Evolutionary conservation across 2,329 filamentous ascomycete species (phyloP), one percentile per base, ranked within the genome.

Genomic region (Trichophyton schoenleinii): DNA sequence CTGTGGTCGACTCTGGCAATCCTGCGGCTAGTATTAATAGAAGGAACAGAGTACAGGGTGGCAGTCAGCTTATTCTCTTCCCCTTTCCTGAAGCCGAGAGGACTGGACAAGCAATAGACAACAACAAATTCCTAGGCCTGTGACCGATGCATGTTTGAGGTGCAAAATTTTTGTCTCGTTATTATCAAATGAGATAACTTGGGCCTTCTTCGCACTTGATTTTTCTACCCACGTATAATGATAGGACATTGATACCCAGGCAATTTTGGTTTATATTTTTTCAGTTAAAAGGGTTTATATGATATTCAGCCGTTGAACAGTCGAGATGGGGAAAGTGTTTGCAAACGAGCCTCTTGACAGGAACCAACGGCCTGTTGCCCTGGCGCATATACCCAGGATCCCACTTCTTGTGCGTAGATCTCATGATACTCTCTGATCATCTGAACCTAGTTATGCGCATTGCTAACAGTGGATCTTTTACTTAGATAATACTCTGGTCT

Each of bases 401-500:
- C 22, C 55, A 1, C 55, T 58, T n/a, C 41, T 58, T 58, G 55
- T 58, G 42, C n/a, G 36, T 58, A 15, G 18, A 58, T 42, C 22
- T 20, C 55, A 15, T n/a, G 8, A n/a, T 18, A 36, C 8, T 13
- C 8, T 6, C 25, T 20, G 28, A 38, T 9, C 34, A 13, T 38
- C 34, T 13, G 34, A 38, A 9, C 34, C 28, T 6, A 13, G 49
- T 18, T 15, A 38, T 55, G 3, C 3, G 2, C 7, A 11, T 36
- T 55, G 49, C 28, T 55, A 13, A 55, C 49, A 15, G 13, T n/a
- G 15, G 5, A n/a, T n/a, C 22, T n/a, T 11, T 31, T 9, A 55
- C 34, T 41, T 57, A 64, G 63, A 18, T 62, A 31, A 59, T 48
- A 11, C 28, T 61, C 1, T 64, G 63, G 63, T 58, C 60, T n/a